Percentiles rank a stretch among this genome's conserved stretches.
Conservation (phyloP, 1,284 basidiomycete species). For the Naganishia sp. region DNA sequence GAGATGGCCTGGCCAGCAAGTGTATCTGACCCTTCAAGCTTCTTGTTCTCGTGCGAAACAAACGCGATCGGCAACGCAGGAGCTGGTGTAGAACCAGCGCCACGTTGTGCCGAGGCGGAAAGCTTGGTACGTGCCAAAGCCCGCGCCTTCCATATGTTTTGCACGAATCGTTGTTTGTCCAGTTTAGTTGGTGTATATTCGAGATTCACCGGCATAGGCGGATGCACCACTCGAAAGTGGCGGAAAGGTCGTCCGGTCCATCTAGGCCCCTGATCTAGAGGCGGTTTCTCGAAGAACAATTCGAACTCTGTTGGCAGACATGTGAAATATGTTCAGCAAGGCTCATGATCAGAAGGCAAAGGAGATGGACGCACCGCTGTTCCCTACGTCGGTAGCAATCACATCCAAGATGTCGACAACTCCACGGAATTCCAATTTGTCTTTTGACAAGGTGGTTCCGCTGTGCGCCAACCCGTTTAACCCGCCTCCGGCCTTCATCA, state of each 20-base stretch:
- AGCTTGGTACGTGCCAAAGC: constrained; percentile 70
- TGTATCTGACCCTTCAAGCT: constrained; percentile 59
- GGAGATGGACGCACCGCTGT: constrained; percentile 60
- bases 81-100: constrained; percentile 19
- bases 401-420: constrained; percentile 81
- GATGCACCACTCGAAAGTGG: constrained; percentile 68
- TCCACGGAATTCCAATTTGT: constrained; percentile 81
- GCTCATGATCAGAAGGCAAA: not conserved
- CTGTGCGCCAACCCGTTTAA: constrained; percentile 50
- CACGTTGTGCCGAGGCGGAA: constrained; percentile 46
- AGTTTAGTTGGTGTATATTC: constrained; percentile 65
- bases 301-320: constrained; percentile 67
- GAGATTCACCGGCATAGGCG: constrained; percentile 64
- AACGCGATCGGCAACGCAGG: constrained; percentile 57
- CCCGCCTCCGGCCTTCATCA: constrained; percentile 61
- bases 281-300: constrained; percentile 75
- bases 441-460: constrained; percentile 61
- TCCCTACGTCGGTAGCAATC: constrained; percentile 79
- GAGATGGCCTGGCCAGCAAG: constrained; percentile 59
- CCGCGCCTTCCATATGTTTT: constrained; percentile 81
- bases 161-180: constrained; percentile 79
- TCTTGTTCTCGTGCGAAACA: constrained; percentile 64
- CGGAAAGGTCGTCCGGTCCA: constrained; percentile 83
- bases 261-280: constrained; percentile 72
- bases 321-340: not conserved